Evolutionary conservation across 805 yeast genomes (phyloP), one percentile per base, ranked within the genome.

Genomic region (Candida manassasensis): DNA sequence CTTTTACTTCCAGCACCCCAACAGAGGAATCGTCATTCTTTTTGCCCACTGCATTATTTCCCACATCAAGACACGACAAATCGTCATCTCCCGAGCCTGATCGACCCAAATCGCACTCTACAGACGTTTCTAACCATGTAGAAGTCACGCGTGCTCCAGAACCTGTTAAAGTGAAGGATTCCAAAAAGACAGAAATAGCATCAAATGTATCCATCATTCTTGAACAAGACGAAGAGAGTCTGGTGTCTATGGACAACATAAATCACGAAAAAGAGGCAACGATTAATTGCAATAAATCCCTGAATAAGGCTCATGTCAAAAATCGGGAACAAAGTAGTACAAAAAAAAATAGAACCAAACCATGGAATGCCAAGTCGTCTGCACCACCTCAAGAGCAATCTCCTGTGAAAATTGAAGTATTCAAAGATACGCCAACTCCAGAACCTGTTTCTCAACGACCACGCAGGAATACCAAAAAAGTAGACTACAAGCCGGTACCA

Each of bases 401-500:
- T 27, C 19, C 19, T 6, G 17, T 27, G 6, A 27, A 27, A 14
- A 14, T 27, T 27, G 29, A 27, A 27, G 18, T 27, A 6, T 27
- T 27, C 10, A 19, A 27, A 11, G 30, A 16, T 17, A 32, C 16
- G n/a, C 16, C 45, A 2, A 44, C 43, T n/a, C 43, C 40, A 17
- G 27, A 44, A 11, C 44, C 41, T 6, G 39, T 43, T 14, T 33
- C 51, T 8, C 35, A 45, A 35, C 46, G 72, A 27, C 61, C 81
- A 32, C 57, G 77, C 38, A 65, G 86, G 16, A 61, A 77, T 15
- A 71, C 77, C 3, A 75, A 72, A 39, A 69, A 72, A 8, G 75
- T 85, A 4, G 75, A 78, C 52, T 85, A 85, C 47, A 77, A 77
- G 13, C 66, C 77, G 21, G 87, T 88, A 0, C 77, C 89, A 1